Conservation (phyloP, 148 eudicot genomes). For the Talinum fruticosum region DNA sequence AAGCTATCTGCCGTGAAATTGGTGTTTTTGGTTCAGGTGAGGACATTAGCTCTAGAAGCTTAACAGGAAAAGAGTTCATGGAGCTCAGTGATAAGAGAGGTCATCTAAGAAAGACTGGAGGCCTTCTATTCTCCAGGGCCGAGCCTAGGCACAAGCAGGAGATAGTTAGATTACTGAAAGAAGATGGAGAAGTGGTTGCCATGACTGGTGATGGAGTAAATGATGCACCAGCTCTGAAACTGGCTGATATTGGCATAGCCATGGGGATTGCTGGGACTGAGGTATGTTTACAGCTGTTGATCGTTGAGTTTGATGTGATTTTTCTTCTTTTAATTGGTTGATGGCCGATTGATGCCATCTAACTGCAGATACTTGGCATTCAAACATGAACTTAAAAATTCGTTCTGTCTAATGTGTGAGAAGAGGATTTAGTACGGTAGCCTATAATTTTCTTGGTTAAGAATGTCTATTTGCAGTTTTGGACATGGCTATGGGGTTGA, state of each 20-base stretch:
- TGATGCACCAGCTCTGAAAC: conserved; percentile 74
- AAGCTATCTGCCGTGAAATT: conserved; percentile 61
- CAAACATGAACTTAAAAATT: background rate
- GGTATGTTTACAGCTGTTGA: conserved; percentile 27
- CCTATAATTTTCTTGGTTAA: background rate
- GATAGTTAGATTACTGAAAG: conserved; percentile 68
- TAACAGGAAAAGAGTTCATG: conserved; percentile 64
- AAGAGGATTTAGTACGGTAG: background rate
- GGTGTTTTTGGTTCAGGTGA: conserved; percentile 48
- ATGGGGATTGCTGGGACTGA: conserved; percentile 86
- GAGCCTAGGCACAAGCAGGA: conserved; percentile 82
- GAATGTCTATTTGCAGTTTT: background rate
- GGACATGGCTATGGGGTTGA: background rate
- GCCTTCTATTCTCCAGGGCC: conserved; percentile 70
- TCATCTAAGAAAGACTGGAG: conserved; percentile 46
- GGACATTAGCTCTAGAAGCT: conserved; percentile 45
- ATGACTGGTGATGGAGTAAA: conserved; percentile 86
- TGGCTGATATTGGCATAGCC: conserved; percentile 79
- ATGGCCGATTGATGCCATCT: background rate
- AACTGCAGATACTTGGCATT: background rate
- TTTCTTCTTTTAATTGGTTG: background rate
- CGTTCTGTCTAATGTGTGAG: background rate
- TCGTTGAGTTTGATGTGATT: background rate
- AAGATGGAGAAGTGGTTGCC: conserved; percentile 74
- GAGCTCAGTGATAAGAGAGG: conserved; percentile 40